Evolutionary conservation across 306 rosid genomes (phyloP), one percentile per base, ranked within the genome.

Genomic region (Dryas octopetala): DNA sequence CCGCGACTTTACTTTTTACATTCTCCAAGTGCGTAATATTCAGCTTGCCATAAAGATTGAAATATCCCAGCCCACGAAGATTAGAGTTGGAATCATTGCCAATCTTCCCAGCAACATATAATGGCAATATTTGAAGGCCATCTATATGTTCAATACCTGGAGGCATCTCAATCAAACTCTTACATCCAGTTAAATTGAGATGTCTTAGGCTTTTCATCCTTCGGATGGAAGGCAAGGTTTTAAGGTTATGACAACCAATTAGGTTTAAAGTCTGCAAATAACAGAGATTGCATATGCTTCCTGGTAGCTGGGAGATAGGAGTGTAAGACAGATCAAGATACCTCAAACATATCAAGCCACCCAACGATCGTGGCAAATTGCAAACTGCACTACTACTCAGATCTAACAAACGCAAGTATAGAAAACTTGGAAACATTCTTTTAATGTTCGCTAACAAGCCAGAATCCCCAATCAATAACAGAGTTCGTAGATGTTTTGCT

Each of bases 181-280:
- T 1, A 41, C 62, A 74, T 0, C 1, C 15, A 62, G 4, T 5
- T 14, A 47, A 0, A 49, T 47, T n/a, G 7, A 78, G 74, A 58
- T 78, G 73, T 57, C 68, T 72, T 32, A 65, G 67, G 23, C 45
- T 13, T 4, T 1, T 8, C 55, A 78, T 41, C 2, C 3, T 13
- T 71, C 15, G 4, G 5, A 66, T 53, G 50, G 0, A 2, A 2
- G 60, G 60, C 47, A 78, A 62, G 0, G 0, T 0, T 1, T 1
- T 5, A 11, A 78, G 71, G 1, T 7, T 11, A 0, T 0, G 0
- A 11, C 74, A 75, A 0, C 0, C 0, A 1, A 0, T 0, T 12
- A 81, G 9, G n/a, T 70, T 81, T 9, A 73, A 2, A 16, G 78
- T 77, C 23, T 81, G 75, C 23, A 81, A 65, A 23, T 4, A 40